These are phyloP conservation scores for Sarocladium kiliense DNA, from an alignment of 2,329 filamentous ascomycete genomes.

Conservation along the genomic window DNA sequence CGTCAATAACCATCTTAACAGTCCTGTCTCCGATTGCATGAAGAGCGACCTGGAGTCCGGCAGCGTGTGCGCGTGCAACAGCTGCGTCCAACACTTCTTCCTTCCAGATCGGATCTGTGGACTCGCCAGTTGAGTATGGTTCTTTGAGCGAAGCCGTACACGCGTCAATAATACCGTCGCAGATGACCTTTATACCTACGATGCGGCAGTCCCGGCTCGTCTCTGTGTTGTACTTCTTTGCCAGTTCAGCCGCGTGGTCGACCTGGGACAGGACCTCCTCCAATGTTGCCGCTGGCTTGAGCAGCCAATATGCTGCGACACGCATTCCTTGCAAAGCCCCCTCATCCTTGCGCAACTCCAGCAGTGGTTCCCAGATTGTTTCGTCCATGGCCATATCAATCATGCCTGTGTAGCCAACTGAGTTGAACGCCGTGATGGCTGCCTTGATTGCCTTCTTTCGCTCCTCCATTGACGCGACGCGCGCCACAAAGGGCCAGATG, in stretches of 20 bases:
- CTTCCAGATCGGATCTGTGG: constrained; percentile 50
- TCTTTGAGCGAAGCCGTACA: constrained; percentile 58
- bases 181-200: constrained; percentile 60
- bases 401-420: constrained; percentile 49
- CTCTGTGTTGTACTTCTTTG: constrained; percentile 25
- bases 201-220: constrained; percentile 38
- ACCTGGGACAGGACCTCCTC: constrained; percentile 41
- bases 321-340: constrained; percentile 29
- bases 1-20: constrained; percentile 51
- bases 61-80: constrained; percentile 46
- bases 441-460: constrained; percentile 41
- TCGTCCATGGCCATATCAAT: constrained; percentile 60
- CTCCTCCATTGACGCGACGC: constrained; percentile 41
- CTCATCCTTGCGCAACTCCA: constrained; percentile 35
- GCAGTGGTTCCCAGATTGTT: constrained; percentile 45
- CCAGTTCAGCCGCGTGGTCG: constrained; percentile 41
- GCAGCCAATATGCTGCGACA: constrained; percentile 52
- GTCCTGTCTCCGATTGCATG: constrained; percentile 62
- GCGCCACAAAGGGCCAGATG: constrained; percentile 50
- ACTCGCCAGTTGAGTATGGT: constrained; percentile 48
- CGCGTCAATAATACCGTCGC: constrained; percentile 60
- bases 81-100: constrained; percentile 46
- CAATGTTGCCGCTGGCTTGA: constrained; percentile 43
- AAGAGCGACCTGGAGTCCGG: constrained; percentile 55
- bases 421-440: constrained; percentile 44